These are phyloP conservation scores for Filobasidium uniguttulatum DNA, from an alignment of 1,284 basidiomycete species.

Conservation along the genomic window DNA sequence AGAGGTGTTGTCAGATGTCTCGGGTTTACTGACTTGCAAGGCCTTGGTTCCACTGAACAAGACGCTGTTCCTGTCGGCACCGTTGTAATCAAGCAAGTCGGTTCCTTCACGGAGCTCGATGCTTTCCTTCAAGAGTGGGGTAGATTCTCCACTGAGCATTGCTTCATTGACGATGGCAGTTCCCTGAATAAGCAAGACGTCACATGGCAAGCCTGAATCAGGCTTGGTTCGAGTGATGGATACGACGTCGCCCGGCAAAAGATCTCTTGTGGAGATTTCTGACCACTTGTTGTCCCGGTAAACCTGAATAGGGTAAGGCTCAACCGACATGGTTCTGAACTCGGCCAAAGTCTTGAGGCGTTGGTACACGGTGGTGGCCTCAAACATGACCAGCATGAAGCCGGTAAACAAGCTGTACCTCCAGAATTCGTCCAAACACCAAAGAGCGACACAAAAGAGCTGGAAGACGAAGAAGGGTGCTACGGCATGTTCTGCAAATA, in stretches of 20 bases:
- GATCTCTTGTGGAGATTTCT: conserved; percentile 62
- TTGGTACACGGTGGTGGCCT: conserved; percentile 92
- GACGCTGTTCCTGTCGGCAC: conserved; percentile 69
- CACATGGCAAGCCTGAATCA: conserved; percentile 79
- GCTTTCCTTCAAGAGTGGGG: conserved; percentile 82
- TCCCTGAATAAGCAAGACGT: conserved; percentile 73
- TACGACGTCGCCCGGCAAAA: conserved; percentile 80
- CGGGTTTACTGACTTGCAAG: conserved; percentile 53
- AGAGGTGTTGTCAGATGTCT: conserved; percentile 26
- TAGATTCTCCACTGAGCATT: conserved; percentile 93
- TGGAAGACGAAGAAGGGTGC: conserved; percentile 94
- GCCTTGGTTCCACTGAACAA: conserved; percentile 91
- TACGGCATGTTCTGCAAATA: conserved; percentile 83
- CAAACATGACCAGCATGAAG: conserved; percentile 93
- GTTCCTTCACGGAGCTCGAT: conserved; percentile 64
- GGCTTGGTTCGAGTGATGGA: conserved; percentile 62
- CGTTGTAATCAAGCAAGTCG: conserved; percentile 70
- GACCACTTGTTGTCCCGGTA: conserved; percentile 68
- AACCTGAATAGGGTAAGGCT: conserved; percentile 69
- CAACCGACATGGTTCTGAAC: conserved; percentile 88
- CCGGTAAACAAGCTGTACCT: conserved; percentile 91
- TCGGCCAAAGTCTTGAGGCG: conserved; percentile 78
- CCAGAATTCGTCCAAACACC: conserved; percentile 96
- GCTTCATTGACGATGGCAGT: conserved; percentile 93
- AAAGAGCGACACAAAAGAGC: conserved; percentile 85